These are phyloP conservation scores for Cystobasidium slooffiae DNA, from an alignment of 1,284 basidiomycete species.

Conservation along the genomic window DNA sequence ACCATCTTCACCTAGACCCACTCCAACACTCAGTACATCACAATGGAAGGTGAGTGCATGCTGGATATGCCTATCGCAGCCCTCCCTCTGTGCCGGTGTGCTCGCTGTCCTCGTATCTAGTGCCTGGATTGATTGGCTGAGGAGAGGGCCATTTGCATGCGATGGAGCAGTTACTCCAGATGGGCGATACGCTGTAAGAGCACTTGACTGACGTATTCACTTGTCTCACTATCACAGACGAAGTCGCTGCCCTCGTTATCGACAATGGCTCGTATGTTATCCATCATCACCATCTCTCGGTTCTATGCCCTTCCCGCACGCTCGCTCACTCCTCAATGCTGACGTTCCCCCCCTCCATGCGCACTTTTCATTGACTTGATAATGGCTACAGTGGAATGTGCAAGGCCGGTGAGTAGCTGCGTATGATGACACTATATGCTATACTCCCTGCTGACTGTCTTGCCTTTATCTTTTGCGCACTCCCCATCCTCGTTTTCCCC, in stretches of 20 bases:
- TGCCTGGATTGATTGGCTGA: constrained; percentile 27
- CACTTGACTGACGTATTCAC: too few species aligned
- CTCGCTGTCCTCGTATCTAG: neutral
- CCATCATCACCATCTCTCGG: neutral
- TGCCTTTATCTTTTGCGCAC: constrained; percentile 15
- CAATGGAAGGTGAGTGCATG: constrained; percentile 32
- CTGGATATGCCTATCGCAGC: neutral
- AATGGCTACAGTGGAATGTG: constrained; percentile 71
- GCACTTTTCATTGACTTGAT: neutral
- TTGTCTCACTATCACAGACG: constrained; percentile 49
- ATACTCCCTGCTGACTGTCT: neutral
- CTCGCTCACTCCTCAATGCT: constrained; percentile 3
- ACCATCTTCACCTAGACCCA: neutral
- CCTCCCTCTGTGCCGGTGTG: neutral
- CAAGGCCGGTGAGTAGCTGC: constrained; percentile 71
- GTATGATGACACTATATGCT: constrained; percentile 14
- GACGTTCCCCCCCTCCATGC: constrained; percentile 2
- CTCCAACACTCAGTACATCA: constrained; percentile 5
- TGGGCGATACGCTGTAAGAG: too few species aligned
- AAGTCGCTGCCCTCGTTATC: constrained; percentile 56
- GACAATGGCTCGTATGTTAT: constrained; percentile 54
- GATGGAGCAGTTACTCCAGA: neutral
- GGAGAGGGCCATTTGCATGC: neutral
- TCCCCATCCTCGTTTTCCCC: neutral
- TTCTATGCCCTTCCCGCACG: constrained; percentile 5